Base-by-base conservation (phyloP, 495 filamentous ascomycete genomes). In the Massariosphaeria phaeospora region DNA sequence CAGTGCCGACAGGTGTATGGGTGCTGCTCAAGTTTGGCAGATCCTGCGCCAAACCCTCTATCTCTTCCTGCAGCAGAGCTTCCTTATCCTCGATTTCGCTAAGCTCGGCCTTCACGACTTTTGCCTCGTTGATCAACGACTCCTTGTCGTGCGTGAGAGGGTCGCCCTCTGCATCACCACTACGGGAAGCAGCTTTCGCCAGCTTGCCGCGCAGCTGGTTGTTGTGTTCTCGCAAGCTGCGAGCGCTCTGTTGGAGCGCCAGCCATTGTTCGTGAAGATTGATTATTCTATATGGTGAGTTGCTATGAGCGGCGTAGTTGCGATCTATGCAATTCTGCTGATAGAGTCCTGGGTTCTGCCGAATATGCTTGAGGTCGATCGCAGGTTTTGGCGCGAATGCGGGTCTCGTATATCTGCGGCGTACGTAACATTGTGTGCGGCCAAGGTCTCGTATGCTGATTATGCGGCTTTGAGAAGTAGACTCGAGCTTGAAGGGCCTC, bases 351-450 rank as follows among this genome's bases (percentile, higher is more conserved):
- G 81, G 78, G 69, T 91, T 86, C 48, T 86, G 77, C 45, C 89
- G 88, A 69, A 98, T 95, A 70, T 91, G 83, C 67, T 87, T 95
- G 68, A 95, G 75, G 69, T 96, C 84, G 43, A 90, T 77, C 17
- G 73, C 75, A 7, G 86, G 78, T 63, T 89, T 95, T 6, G 91
- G 91, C 12, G 89, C 91, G 38, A 80, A 86, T 11, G 88, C 75
- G 0, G 85, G 82, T 59, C 79, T 74, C 26, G 62, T 48, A 69
- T 68, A 65, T 61, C 57, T 43, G 64, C 71, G 31, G 17, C 33
- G 45, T 8, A 30, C 4, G 18, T 15, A 17, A n/a, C 3, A n/a
- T 29, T 7, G 29, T 24, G 38, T 41, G 13, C 17, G 25, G 27
- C 18, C 12, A 17, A 33, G 6, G 13, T 23, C 24, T 20, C 20